Evolutionary conservation across 306 rosid species (phyloP).

Genomic region (Cicer bijugum): DNA sequence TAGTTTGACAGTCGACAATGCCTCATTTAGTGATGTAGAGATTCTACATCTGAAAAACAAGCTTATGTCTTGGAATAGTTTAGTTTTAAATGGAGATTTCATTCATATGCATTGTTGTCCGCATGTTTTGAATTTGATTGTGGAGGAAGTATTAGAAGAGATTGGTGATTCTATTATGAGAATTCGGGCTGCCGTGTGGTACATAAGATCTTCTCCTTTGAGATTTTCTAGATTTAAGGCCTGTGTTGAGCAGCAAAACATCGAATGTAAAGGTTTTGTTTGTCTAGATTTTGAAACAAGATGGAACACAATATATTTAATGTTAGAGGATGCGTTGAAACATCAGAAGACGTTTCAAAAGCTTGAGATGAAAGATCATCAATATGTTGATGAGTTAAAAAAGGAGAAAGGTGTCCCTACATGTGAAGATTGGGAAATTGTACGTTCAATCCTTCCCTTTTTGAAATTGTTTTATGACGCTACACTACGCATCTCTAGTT

Average conservation of each 20-base stretch:
- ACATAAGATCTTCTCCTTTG: constrained; percentile 12
- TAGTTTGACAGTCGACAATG: neutral
- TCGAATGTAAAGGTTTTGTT: neutral
- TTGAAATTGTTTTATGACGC: constrained; percentile 27
- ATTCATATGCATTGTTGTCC: constrained; percentile 10
- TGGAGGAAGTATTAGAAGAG: constrained; percentile 4
- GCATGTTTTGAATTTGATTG: constrained; percentile 8
- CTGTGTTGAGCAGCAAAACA: neutral
- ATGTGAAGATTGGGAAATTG: constrained; percentile 17
- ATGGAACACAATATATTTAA: constrained; percentile 6
- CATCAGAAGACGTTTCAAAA: constrained; percentile 9
- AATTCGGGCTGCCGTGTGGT: constrained; percentile 1
- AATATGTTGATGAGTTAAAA: constrained; percentile 21
- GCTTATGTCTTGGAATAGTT: neutral
- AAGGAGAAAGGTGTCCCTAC: constrained; percentile 20
- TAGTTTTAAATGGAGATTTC: constrained; percentile 33
- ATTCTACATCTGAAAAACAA: constrained; percentile 2
- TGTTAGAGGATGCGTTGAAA: constrained; percentile 18
- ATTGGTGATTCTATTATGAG: constrained; percentile 26
- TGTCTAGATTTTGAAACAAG: constrained; percentile 10
- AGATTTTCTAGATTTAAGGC: constrained; percentile 8
- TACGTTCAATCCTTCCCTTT: constrained; percentile 5
- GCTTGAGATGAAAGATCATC: neutral
- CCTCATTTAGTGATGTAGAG: neutral
- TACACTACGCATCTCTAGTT: neutral